Evolutionary conservation across 805 yeast species (phyloP), one percentile per base, ranked within the genome.

Genomic region (Metschnikowia arizonensis): DNA sequence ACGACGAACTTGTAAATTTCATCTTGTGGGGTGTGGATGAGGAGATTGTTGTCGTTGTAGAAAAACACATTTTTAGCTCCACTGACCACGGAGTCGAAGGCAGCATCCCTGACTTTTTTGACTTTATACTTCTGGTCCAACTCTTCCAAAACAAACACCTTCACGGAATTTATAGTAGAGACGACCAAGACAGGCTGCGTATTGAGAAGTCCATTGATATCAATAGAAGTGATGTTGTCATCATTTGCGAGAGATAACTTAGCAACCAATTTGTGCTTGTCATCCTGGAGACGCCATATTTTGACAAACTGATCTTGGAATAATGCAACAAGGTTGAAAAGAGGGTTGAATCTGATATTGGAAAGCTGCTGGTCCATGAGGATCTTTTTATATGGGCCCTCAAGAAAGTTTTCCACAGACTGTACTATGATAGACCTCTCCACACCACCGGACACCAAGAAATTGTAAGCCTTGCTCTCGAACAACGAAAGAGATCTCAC

Each of bases 221-320:
- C 73, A 48, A 85, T 88, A 29, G 76, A 66, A 1, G 88, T 69
- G 40, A 93, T 83, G 64, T 85, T 85, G 51, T 88, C 97, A 26
- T 86, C 95, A 51, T 84, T 93, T 38, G 79, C 73, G 47, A 84
- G 66, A 2, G 77, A 68, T 56, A 87, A 59, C 64, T 86, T 86
- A 43, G 85, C 73, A 2, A 85, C 81, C 47, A 89, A 63, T 47
- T 76, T 78, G 58, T 76, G 80, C 14, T 75, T 69, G 15, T 60
- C 69, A 15, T 64, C 61, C 18, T 65, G 67, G 15, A 88, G 58
- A 50, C 66, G 69, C 98, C 98, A 93, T 9, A 93, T 72, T 59
- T 88, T 88, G 33, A 91, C 77, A 3, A 77, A 72, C 60, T 85
- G 89, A 53, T 85, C 95, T 56, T 82, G 84, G 93, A 95, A 91